Conservation (phyloP, 2,329 filamentous ascomycete species). For the Ceratocystis huliohia region DNA sequence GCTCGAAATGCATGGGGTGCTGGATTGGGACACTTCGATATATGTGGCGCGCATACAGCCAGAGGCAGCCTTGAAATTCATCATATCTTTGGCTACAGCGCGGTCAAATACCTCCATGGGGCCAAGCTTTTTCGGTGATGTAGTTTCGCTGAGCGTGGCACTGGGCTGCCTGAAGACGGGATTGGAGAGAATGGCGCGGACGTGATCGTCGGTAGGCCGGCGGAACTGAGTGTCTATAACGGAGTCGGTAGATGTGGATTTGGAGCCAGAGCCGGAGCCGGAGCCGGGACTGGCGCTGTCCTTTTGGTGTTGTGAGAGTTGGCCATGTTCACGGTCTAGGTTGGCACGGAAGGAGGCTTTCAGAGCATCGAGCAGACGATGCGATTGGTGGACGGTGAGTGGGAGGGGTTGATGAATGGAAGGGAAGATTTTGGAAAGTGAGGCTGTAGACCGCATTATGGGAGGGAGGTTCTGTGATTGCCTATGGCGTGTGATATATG, state of each 20-base stretch:
- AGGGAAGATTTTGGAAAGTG: conserved; percentile 29
- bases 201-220: conserved; percentile 37
- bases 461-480: background rate
- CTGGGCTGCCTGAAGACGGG: conserved; percentile 37
- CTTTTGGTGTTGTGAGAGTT: conserved; percentile 27
- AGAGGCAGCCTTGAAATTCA: conserved; percentile 41
- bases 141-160: conserved; percentile 6
- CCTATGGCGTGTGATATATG: background rate
- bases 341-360: conserved; percentile 46
- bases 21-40: conserved; percentile 30
- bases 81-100: conserved; percentile 43
- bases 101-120: conserved; percentile 45
- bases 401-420: conserved; percentile 41
- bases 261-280: conserved; percentile 8
- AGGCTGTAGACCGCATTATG: conserved; percentile 15
- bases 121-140: conserved; percentile 26
- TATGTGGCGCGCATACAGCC: conserved; percentile 41
- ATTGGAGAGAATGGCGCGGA: conserved; percentile 45
- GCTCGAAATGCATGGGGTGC: conserved; percentile 26
- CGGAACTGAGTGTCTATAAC: conserved; percentile 22
- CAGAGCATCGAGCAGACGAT: conserved; percentile 43
- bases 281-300: conserved; percentile 5
- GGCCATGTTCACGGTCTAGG: conserved; percentile 46
- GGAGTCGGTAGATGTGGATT: conserved; percentile 20
- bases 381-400: conserved; percentile 38